Conservation (phyloP, 1,284 basidiomycete species). For the Athelia sp. region DNA sequence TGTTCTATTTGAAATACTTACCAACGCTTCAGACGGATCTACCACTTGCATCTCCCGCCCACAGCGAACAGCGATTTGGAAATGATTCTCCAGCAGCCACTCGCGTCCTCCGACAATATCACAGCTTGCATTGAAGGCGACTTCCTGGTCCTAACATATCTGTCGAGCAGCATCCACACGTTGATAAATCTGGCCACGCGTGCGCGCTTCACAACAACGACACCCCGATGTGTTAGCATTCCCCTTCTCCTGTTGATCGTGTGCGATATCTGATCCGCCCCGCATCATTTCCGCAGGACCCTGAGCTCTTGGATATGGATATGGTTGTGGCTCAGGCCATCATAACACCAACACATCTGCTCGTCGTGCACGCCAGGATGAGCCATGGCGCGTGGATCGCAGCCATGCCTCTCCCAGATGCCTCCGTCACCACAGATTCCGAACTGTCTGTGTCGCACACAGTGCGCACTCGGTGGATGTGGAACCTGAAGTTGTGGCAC, state of each 20-base stretch:
- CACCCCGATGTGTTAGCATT: not conserved
- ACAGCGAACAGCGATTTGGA: not conserved
- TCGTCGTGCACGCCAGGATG: not conserved
- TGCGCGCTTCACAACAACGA: not conserved
- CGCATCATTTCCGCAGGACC: not conserved
- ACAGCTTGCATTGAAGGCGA: not conserved
- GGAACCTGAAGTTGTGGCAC: too few species aligned
- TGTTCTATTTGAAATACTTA: not conserved
- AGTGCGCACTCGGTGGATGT: not conserved
- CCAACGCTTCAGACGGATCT: not conserved
- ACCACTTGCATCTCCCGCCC: not conserved
- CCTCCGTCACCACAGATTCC: not conserved
- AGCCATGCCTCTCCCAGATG: not conserved
- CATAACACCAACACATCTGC: not conserved
- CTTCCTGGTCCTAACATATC: not conserved
- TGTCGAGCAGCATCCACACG: not conserved
- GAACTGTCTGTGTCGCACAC: not conserved
- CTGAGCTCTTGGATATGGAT: not conserved
- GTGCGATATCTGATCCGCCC: not conserved
- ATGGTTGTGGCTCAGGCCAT: not conserved
- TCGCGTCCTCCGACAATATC: not conserved
- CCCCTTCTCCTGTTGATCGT: not conserved
- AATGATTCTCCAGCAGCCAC: not conserved
- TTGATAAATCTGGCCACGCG: not conserved
- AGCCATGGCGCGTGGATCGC: not conserved